Percentiles rank a stretch among this genome's conserved stretches.
phyloP scores from a whole-genome alignment of 257 asterid species.

The Handroanthus guayacan region DNA sequence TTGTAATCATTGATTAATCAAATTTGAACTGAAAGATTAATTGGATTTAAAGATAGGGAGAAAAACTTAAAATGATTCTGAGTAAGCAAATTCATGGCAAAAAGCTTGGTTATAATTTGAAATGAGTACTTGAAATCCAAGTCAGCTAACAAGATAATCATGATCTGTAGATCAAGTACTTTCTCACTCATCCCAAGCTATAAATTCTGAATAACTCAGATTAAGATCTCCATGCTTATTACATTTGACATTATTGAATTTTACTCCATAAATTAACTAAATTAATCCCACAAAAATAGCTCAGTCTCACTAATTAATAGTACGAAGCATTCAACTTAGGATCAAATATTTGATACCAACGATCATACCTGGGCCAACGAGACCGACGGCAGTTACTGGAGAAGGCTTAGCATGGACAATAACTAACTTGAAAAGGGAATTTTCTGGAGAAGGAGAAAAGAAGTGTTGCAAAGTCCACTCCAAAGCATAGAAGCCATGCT shows the following conservation, averaged over 20 bases:
- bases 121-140: no score
- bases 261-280: not conserved
- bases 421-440: conserved; percentile 60
- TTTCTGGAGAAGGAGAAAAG: conserved; percentile 49
- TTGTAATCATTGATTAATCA: not conserved
- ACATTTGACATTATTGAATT: not conserved
- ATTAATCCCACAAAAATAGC: not conserved
- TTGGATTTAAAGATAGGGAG: no score
- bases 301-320: not conserved
- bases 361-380: conserved; percentile 73
- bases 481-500: conserved; percentile 76
- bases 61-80: no score
- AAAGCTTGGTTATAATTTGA: no score
- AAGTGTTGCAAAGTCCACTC: conserved; percentile 84
- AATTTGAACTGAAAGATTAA: no score
- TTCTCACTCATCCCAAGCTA: no score
- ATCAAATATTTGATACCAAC: not conserved
- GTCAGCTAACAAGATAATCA: no score
- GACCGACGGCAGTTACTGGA: conserved; percentile 58
- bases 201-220: no score
- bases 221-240: no score
- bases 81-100: no score
- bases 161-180: no score
- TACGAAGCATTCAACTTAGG: not conserved
- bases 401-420: conserved; percentile 76